Percentiles rank a stretch among this genome's conserved stretches.
Evolutionary conservation across 2,329 filamentous ascomycete genomes (phyloP).

Genomic region (Arthrobotrys megalospora): DNA sequence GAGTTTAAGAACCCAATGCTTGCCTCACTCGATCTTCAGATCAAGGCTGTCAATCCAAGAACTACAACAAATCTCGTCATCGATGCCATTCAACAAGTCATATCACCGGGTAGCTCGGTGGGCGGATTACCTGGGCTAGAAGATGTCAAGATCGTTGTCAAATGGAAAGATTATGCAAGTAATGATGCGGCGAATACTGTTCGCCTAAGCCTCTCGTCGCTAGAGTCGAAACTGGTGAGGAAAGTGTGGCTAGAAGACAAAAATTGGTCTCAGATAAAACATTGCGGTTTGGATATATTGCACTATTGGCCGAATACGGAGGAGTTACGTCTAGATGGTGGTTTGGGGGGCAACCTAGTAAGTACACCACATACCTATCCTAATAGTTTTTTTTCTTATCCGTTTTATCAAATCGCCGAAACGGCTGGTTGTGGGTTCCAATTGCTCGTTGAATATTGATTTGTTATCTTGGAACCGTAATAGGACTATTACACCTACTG

Average conservation of each 20-base stretch:
- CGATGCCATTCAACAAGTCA: not conserved
- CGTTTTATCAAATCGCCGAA: not conserved
- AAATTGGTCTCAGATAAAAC: not conserved
- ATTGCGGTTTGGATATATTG: not conserved
- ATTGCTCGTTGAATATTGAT: too few relatives aligned
- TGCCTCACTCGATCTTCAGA: conserved; percentile 7
- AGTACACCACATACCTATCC: not conserved
- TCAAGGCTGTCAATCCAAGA: conserved; percentile 5
- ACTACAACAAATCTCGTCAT: not conserved
- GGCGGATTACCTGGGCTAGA: not conserved
- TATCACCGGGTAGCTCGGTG: not conserved
- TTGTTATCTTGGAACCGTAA: too few relatives aligned
- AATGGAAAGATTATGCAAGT: conserved; percentile 17
- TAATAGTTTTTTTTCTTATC: not conserved
- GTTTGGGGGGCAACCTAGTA: not conserved
- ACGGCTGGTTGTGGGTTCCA: not conserved
- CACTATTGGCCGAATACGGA: not conserved
- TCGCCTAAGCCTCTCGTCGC: not conserved
- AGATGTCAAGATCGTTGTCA: conserved; percentile 10
- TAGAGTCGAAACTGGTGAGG: not conserved
- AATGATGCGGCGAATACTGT: not conserved
- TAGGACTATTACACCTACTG: not conserved
- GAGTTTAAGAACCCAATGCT: not conserved
- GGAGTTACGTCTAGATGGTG: conserved; percentile 34
- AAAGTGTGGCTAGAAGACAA: conserved; percentile 38